These are phyloP conservation scores for Cubamyces lactineus DNA, from an alignment of 768 basidiomycete genomes.

Conservation along the genomic window DNA sequence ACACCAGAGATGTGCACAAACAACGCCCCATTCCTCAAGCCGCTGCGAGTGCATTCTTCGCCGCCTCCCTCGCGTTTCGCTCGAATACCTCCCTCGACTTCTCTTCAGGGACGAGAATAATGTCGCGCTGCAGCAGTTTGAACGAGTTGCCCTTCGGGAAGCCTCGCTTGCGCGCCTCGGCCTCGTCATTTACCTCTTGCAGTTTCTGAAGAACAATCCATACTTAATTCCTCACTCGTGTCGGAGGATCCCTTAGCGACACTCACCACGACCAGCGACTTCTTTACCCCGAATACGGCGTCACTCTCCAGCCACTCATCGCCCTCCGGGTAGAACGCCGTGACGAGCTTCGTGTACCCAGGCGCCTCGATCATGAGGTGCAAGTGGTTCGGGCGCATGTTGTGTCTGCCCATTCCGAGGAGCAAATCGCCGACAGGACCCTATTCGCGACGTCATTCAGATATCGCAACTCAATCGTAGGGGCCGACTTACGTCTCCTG, in stretches of 20 bases:
- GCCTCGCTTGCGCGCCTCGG: constrained; percentile 58
- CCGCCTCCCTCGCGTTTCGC: constrained; percentile 29
- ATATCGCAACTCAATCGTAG: constrained; percentile 5
- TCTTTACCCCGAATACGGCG: constrained; percentile 82
- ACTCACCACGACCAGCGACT: constrained; percentile 74
- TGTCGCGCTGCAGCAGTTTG: constrained; percentile 50
- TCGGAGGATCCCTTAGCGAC: background rate
- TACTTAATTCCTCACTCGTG: background rate
- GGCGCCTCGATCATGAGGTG: constrained; percentile 74
- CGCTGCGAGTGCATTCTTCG: constrained; percentile 20
- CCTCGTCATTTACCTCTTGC: constrained; percentile 54
- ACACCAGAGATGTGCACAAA: background rate
- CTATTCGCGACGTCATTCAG: constrained; percentile 35
- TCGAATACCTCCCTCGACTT: constrained; percentile 40
- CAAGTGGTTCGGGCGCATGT: constrained; percentile 79
- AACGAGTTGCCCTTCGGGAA: constrained; percentile 50
- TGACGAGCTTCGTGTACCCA: constrained; percentile 73
- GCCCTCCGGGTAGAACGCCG: constrained; percentile 74
- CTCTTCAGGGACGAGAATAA: constrained; percentile 47
- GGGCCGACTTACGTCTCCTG: constrained; percentile 54
- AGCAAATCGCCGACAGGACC: constrained; percentile 75
- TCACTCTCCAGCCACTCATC: constrained; percentile 71
- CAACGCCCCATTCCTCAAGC: background rate
- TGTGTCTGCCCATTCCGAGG: constrained; percentile 60
- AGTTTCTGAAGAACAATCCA: constrained; percentile 44